Evolutionary conservation across 2,329 filamentous ascomycete species (phyloP), one percentile per base, ranked within the genome.

Genomic region (Simplicillium aogashimaense): DNA sequence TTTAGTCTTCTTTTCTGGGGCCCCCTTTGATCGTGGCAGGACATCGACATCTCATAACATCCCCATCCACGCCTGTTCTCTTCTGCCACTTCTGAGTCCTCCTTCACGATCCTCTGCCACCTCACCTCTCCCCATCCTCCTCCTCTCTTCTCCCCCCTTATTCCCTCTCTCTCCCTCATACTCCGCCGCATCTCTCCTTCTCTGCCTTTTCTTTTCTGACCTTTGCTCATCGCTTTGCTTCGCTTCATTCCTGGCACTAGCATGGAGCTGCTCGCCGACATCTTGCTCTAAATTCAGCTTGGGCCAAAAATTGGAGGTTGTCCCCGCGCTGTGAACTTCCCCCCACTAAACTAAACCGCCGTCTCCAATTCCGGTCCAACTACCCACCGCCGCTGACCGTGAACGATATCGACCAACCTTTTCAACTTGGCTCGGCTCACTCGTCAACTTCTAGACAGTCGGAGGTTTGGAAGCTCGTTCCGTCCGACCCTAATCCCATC

Each of bases 1-100:
- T n/a, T n/a, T n/a, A n/a, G n/a, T 13, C 29, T n/a, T 35, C 29
- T 10, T 7, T 36, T 35, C 15, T 33, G 31, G 4, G 14, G 28
- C 38, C 35, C 38, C 35, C n/a, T 29, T 42, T 30, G 20, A 17
- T 36, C 36, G 13, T 36, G 31, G 31, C 31, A 5, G 20, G 9
- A 5, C 9, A 6, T 25, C 20, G 20, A 18, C 13, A 37, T 28
- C 14, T 28, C 16, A 10, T 29, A 16, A 15, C 5, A 6, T 14
- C 18, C 12, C 17, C 36, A 37, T 30, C 4, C 13, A 16, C 32
- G 28, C 16, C 18, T 20, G 36, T n/a, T 15, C 35, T 36, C 25
- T 10, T 7, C 25, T 41, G 32, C 29, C 25, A 10, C 29, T 14
- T 20, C 18, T 40, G 29, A 32, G 10, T 18, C n/a, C 30, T 34